A percentile compares a stretch with the other conserved stretches of the same genome.
These are phyloP conservation scores for Leavenworthia alabamica DNA, from an alignment of 345 rosid genomes.

Conservation along the genomic window DNA sequence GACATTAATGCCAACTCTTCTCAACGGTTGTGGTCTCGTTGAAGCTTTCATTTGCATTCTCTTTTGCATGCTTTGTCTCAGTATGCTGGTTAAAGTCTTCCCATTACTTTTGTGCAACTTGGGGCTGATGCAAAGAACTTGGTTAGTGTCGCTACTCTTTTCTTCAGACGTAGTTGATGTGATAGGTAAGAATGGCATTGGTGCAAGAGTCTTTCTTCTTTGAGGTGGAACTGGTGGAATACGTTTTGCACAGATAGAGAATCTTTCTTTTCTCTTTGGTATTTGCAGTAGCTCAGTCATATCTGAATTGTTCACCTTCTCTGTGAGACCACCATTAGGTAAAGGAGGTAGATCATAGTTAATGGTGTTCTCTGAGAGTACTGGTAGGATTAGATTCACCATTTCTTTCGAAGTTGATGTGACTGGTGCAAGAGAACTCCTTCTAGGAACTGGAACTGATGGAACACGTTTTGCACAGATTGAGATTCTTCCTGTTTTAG, in stretches of 20 bases:
- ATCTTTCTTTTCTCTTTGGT: conserved; percentile 63
- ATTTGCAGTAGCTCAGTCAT: conserved; percentile 43
- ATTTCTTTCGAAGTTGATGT: conserved; percentile 35
- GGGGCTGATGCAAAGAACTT: conserved; percentile 49
- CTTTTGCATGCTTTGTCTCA: conserved; percentile 75
- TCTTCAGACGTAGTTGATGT: conserved; percentile 36
- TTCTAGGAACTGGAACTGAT: conserved; percentile 50
- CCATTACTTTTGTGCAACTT: conserved; percentile 38
- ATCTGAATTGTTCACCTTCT: conserved; percentile 76
- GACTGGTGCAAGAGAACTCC: conserved; percentile 48
- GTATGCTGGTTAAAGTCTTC: conserved; percentile 46
- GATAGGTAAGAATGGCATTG: conserved; percentile 39
- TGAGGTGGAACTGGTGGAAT: conserved; percentile 32
- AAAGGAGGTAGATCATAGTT: conserved; percentile 36
- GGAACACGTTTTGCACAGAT: conserved; percentile 46
- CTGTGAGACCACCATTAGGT: conserved; percentile 36
- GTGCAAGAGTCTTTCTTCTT: conserved; percentile 47
- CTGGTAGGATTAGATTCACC: conserved; percentile 33
- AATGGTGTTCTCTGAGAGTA: conserved; percentile 35
- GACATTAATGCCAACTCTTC: conserved; percentile 74
- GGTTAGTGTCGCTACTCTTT: conserved; percentile 22
- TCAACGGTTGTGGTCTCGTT: conserved; percentile 54
- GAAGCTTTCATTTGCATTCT: conserved; percentile 36
- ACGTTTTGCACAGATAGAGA: conserved; percentile 52
- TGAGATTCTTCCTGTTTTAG: conserved; percentile 70